Evolutionary conservation across 495 filamentous ascomycete species (phyloP), one percentile per base, ranked within the genome.

Genomic region (Recurvomyces mirabilis): DNA sequence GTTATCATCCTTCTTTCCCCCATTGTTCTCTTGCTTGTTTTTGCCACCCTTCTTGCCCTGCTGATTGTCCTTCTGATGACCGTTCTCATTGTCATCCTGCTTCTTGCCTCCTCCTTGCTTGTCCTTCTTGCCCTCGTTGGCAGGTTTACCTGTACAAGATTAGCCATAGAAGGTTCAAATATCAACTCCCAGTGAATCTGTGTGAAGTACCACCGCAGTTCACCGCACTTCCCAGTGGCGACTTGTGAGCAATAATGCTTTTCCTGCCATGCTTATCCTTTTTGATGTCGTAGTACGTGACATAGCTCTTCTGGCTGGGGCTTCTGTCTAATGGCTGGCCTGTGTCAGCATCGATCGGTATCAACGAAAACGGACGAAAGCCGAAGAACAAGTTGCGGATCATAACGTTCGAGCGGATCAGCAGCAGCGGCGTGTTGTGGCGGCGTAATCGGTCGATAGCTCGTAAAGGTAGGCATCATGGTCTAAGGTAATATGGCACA

Each of bases 271-370:
- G 28, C 3, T 13, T 15, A 38, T 38, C 39, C 32, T 52, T 52
- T 31, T 48, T 47, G 44, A 52, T 39, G 19, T 48, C 44, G 38
- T 47, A 52, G 32, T 39, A 50, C 39, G 29, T 40, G 41, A 38
- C 23, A 2, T 37, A 7, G 15, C 13, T 32, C 33, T 26, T 30
- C 10, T 22, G 33, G 12, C 48, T 43, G 18, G 41, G 28, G 47
- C 31, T 49, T 2, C 38, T 29, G 22, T 49, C 46, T 35, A 49
- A 19, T 10, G 47, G 47, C 47, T 51, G 29, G 32, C 41, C 25
- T 17, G 40, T 51, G 41, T 51, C 47, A 51, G 47, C 41, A 20
- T 43, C 40, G 18, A 51, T 9, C 13, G 28, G 4, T 1, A 42
- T 18, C 14, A 49, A 14, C n/a, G 23, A 15, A 23, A 35, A 41